Conservation (phyloP, 257 asterid genomes). For the Salvia splendens region DNA sequence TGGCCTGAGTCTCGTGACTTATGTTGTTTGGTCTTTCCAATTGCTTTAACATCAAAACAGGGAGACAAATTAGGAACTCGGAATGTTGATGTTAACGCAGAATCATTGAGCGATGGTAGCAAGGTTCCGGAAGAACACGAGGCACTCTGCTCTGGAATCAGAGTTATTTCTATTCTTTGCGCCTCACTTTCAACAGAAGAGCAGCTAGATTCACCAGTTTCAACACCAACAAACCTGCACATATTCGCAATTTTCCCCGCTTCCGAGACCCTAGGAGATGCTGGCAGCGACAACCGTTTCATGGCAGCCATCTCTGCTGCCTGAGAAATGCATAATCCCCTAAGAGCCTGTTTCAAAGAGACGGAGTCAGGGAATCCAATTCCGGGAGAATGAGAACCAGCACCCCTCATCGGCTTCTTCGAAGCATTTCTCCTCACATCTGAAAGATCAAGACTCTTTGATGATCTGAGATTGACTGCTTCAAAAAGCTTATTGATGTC, state of each 20-base stretch:
- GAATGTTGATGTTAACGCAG: conserved; percentile 26
- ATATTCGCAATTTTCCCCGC: conserved; percentile 46
- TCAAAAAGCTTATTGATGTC: conserved; percentile 61
- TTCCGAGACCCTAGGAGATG: conserved; percentile 79
- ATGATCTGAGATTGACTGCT: conserved; percentile 43
- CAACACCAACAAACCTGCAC: conserved; percentile 45
- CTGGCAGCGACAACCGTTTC: conserved; percentile 64
- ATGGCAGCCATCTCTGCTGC: conserved; percentile 90
- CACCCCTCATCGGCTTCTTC: conserved; percentile 70
- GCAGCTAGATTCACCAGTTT: conserved; percentile 45
- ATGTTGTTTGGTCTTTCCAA: conserved; percentile 23
- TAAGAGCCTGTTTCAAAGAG: conserved; percentile 80
- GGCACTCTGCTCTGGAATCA: conserved; percentile 48
- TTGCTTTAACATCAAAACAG: conserved; percentile 7
- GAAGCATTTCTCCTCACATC: conserved; percentile 56
- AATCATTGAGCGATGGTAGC: not conserved
- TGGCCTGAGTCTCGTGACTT: conserved; percentile 26
- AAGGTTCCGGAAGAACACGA: conserved; percentile 39
- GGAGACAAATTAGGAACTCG: conserved; percentile 29
- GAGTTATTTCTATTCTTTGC: conserved; percentile 36
- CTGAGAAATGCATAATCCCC: conserved; percentile 94
- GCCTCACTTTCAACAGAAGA: conserved; percentile 28
- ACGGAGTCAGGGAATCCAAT: conserved; percentile 82
- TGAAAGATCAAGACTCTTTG: conserved; percentile 47
- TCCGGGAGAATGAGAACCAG: conserved; percentile 68